phyloP scores from a whole-genome alignment of 192 early-diverging fungal species.

The Rhizoclosmatium sp. region DNA sequence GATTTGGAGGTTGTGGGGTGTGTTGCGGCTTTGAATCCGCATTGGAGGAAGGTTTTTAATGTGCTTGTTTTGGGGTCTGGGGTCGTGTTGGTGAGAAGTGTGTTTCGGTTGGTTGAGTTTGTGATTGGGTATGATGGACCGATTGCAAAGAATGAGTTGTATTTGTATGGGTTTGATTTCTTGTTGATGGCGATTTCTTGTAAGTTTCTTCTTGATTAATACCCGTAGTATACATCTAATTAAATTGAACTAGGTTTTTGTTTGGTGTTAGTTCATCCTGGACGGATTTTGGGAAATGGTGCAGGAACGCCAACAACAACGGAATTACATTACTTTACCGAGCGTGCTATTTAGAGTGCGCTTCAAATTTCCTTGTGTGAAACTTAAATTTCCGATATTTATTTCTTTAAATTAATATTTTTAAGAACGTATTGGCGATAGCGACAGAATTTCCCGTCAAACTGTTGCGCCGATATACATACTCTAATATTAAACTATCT shows the following conservation, averaged over 20 bases:
- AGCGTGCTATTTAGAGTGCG: too few species aligned
- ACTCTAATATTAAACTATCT: too few species aligned
- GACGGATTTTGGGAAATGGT: not conserved
- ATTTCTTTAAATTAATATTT: too few species aligned
- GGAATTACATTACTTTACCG: too few species aligned
- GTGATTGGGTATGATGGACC: not conserved
- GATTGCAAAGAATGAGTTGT: constrained; percentile 31
- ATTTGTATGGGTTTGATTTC: constrained; percentile 41
- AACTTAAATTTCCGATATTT: too few species aligned
- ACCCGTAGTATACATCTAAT: too few species aligned
- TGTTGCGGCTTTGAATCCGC: not conserved
- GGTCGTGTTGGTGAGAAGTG: constrained; percentile 9
- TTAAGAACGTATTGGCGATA: too few species aligned
- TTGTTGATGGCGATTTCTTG: constrained; percentile 28
- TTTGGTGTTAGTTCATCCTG: constrained; percentile 36
- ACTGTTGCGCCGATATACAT: too few species aligned
- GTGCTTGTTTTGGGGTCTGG: not conserved
- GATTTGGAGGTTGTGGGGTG: not conserved
- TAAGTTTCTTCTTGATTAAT: too few species aligned
- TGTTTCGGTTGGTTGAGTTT: constrained; percentile 45
- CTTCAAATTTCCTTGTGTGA: too few species aligned
- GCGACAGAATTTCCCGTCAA: too few species aligned
- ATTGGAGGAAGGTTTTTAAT: constrained; percentile 18
- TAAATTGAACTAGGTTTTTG: not conserved
- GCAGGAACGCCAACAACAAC: too few species aligned